Conservation (phyloP, 768 basidiomycete species). For the Boletus speciosus region DNA sequence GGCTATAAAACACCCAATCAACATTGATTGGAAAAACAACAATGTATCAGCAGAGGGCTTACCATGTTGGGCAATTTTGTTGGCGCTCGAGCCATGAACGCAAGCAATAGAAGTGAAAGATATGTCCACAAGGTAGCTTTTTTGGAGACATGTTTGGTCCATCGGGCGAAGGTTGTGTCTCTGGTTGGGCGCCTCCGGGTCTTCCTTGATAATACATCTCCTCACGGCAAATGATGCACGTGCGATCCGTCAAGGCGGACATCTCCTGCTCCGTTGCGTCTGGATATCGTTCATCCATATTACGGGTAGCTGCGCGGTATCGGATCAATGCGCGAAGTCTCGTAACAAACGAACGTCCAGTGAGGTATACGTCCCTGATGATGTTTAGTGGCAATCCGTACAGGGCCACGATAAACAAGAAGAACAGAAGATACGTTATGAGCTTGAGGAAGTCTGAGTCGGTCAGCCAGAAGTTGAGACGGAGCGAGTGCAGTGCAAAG, state of each 20-base stretch:
- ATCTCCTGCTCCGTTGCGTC: conserved; percentile 88
- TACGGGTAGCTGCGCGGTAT: conserved; percentile 89
- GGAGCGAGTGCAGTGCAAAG: not conserved
- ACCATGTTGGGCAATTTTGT: conserved; percentile 99
- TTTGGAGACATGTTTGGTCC: conserved; percentile 96
- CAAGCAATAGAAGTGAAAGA: conserved; percentile 97
- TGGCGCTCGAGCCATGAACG: conserved; percentile 97
- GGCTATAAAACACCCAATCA: conserved; percentile 39
- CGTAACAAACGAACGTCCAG: conserved; percentile 86
- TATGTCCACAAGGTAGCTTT: conserved; percentile 93
- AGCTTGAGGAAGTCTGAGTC: conserved; percentile 86
- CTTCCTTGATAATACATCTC: conserved; percentile 65
- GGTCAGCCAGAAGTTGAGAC: conserved; percentile 6
- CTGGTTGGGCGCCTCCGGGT: conserved; percentile 22
- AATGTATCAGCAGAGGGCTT: conserved; percentile 25
- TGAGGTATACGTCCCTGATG: conserved; percentile 94
- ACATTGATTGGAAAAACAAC: conserved; percentile 2
- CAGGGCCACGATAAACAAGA: conserved; percentile 88
- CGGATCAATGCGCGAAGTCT: conserved; percentile 85
- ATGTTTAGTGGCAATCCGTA: conserved; percentile 97
- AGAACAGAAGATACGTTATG: conserved; percentile 89
- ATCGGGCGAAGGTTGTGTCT: conserved; percentile 36
- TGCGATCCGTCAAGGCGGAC: conserved; percentile 75
- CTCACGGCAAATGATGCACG: conserved; percentile 97
- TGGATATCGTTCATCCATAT: conserved; percentile 96